Evolutionary conservation across 768 basidiomycete species (phyloP).

Genomic region (Russula lepida): DNA sequence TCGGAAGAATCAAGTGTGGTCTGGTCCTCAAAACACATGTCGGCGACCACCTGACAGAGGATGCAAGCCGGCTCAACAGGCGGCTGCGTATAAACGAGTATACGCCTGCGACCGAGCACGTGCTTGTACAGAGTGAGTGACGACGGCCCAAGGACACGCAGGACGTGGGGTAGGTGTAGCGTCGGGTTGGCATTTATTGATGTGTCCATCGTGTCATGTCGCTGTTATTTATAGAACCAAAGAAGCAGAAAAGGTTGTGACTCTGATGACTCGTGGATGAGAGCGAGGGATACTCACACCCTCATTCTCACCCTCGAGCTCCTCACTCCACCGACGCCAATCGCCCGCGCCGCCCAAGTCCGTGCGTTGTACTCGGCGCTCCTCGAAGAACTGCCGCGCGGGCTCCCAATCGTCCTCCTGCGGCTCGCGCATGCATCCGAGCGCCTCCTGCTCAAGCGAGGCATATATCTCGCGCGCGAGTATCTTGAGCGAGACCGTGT

Average conservation of each 20-base stretch:
- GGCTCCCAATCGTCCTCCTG: constrained; percentile 56
- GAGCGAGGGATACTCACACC: not conserved
- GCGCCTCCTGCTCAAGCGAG: constrained; percentile 24
- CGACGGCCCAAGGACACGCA: constrained; percentile 73
- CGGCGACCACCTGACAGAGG: constrained; percentile 52
- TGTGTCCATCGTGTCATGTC: not conserved
- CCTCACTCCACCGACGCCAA: constrained; percentile 63
- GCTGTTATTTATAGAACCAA: not conserved
- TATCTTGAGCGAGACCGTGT: constrained; percentile 54
- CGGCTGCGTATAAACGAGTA: constrained; percentile 74
- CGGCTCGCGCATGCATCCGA: constrained; percentile 28
- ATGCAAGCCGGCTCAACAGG: constrained; percentile 75
- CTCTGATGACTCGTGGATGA: not conserved
- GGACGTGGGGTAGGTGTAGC: constrained; percentile 63
- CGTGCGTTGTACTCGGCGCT: constrained; percentile 41
- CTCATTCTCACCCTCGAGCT: constrained; percentile 36
- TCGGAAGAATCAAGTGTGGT: constrained; percentile 5
- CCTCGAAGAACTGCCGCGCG: constrained; percentile 55
- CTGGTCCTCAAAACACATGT: constrained; percentile 48
- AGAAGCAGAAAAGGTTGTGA: not conserved
- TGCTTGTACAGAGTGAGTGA: constrained; percentile 74
- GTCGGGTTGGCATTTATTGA: constrained; percentile 39
- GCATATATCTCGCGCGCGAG: constrained; percentile 49
- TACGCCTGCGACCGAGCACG: constrained; percentile 59
- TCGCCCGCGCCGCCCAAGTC: constrained; percentile 49